Evolutionary conservation across 2,329 filamentous ascomycete genomes (phyloP).

Genomic region (Metarhizium brunneum): DNA sequence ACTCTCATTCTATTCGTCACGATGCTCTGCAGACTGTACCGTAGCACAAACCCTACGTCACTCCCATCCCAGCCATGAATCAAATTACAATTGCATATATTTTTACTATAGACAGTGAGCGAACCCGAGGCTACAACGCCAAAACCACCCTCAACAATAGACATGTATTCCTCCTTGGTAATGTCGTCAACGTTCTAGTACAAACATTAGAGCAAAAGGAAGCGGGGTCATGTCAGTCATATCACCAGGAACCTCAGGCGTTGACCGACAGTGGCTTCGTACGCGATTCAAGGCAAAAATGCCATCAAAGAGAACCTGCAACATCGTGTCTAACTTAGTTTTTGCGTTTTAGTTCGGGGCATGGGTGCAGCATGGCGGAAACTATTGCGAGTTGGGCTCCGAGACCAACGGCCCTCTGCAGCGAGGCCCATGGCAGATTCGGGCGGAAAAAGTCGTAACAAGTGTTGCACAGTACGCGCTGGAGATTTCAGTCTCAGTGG

Average conservation of each 20-base stretch:
- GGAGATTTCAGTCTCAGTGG: neutral
- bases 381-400: neutral
- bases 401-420: neutral
- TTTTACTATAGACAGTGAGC: neutral
- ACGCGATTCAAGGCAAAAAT: neutral
- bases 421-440: neutral
- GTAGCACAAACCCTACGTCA: too few relatives aligned
- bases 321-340: constrained; percentile 8
- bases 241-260: constrained; percentile 3
- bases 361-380: neutral
- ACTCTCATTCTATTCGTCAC: too few relatives aligned
- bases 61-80: too few relatives aligned
- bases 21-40: too few relatives aligned
- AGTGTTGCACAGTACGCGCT: neutral
- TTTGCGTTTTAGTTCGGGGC: constrained; percentile 5
- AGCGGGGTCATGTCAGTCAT: constrained; percentile 1
- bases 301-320: constrained; percentile 5
- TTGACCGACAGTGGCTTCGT: constrained; percentile 4
- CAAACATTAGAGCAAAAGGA: constrained; percentile 1
- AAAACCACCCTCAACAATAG: neutral
- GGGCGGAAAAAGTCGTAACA: neutral
- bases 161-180: neutral
- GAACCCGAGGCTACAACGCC: neutral
- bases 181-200: neutral
- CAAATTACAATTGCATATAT: neutral